phyloP scores from a whole-genome alignment of 495 filamentous ascomycete species.

The Hamigera avellanea region DNA sequence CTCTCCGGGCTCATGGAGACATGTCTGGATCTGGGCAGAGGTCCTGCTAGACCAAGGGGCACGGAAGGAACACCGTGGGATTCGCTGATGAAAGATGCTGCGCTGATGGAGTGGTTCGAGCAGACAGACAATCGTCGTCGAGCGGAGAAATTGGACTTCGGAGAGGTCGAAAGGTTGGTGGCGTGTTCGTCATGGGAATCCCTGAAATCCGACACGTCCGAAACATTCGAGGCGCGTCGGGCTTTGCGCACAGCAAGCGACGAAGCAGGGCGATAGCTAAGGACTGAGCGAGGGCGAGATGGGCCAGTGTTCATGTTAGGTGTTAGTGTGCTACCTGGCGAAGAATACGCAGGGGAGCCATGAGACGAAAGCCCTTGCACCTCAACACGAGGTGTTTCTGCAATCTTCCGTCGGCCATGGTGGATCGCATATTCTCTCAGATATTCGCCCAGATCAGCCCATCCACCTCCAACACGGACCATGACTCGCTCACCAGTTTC shows the following conservation, averaged over 20 bases:
- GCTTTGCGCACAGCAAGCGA: conserved; percentile 31
- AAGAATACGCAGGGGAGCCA: conserved; percentile 21
- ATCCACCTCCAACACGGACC: conserved; percentile 93
- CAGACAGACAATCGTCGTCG: conserved; percentile 27
- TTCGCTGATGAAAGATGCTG: conserved; percentile 16
- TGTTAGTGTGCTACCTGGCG: conserved; percentile 14
- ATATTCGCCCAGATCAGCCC: conserved; percentile 91
- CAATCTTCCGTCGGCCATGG: conserved; percentile 49
- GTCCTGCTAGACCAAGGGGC: conserved; percentile 37
- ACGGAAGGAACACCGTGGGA: conserved; percentile 13
- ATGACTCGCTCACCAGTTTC: conserved; percentile 88
- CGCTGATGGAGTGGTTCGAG: conserved; percentile 24
- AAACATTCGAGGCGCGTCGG: conserved; percentile 27
- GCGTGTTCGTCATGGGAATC: conserved; percentile 14
- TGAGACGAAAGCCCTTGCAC: conserved; percentile 27
- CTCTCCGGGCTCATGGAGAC: conserved; percentile 37
- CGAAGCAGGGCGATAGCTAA: conserved; percentile 27
- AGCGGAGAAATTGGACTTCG: conserved; percentile 11
- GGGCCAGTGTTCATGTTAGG: conserved; percentile 16
- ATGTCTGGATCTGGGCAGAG: conserved; percentile 31
- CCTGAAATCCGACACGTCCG: conserved; percentile 19
- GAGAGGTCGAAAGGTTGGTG: conserved; percentile 20
- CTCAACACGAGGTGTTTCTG: conserved; percentile 31
- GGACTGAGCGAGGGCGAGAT: conserved; percentile 22
- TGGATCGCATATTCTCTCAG: conserved; percentile 87